These are phyloP conservation scores for Ophiostoma sp. DNA, from an alignment of 2,329 filamentous ascomycete genomes.

Conservation along the genomic window DNA sequence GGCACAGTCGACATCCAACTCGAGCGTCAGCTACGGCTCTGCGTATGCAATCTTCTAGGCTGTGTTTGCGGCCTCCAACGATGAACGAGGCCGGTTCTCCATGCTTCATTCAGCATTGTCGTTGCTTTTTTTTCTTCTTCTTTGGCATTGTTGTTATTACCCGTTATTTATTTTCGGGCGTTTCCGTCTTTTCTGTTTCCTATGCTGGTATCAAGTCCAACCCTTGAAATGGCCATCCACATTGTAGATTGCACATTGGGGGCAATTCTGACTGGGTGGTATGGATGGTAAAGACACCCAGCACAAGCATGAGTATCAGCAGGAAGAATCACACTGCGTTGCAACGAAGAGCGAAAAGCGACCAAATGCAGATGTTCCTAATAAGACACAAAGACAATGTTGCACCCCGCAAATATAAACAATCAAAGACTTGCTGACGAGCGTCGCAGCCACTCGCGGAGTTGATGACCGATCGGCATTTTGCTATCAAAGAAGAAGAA, in stretches of 20 bases:
- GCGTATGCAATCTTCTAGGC: conserved; percentile 70
- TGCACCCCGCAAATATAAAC: neutral
- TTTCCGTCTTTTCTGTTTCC: neutral
- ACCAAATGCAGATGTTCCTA: neutral
- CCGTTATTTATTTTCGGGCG: neutral
- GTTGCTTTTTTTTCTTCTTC: neutral
- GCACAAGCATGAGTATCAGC: neutral
- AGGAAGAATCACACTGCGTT: neutral
- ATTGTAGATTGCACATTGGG: neutral
- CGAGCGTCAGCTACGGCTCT: conserved; percentile 91
- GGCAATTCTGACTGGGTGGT: neutral
- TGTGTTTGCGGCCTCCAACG: neutral
- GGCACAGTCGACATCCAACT: conserved; percentile 62
- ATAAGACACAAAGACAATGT: neutral
- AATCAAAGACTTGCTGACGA: neutral
- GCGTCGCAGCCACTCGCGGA: neutral
- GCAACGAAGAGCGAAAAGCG: neutral
- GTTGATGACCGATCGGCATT: conserved; percentile 3
- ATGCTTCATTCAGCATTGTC: neutral
- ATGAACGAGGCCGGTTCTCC: neutral
- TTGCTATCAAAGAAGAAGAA: neutral
- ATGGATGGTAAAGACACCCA: neutral
- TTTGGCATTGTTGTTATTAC: neutral
- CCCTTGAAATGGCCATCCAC: neutral
- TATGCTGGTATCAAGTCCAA: neutral